A percentile compares a stretch with the other conserved stretches of the same genome.
These are phyloP conservation scores for Parsonsia alboflavescens DNA, from an alignment of 257 asterid genomes.

Conservation along the genomic window DNA sequence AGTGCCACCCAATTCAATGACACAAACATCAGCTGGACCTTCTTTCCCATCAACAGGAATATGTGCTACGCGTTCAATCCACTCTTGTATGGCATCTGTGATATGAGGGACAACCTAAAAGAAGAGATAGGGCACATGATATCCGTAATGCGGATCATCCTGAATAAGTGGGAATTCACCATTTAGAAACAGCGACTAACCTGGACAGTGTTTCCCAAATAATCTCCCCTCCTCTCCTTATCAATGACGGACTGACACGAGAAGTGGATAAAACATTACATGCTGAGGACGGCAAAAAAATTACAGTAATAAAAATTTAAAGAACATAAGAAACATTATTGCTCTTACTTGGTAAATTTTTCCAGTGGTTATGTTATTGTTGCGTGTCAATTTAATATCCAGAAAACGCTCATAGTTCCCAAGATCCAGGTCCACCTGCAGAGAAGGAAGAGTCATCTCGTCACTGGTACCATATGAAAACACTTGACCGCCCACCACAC, in stretches of 20 bases:
- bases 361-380: conserved; percentile 87
- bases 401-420: conserved; percentile 94
- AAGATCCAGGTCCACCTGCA: conserved; percentile 97
- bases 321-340: neutral
- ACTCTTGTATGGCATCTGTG: conserved; percentile 47
- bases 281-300: conserved; percentile 5
- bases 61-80: conserved; percentile 45
- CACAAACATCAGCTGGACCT: conserved; percentile 53
- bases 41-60: conserved; percentile 47
- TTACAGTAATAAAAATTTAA: neutral
- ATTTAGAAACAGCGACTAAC: conserved; percentile 22
- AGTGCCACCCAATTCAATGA: conserved; percentile 52
- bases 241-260: conserved; percentile 32
- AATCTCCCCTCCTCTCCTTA: conserved; percentile 50
- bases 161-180: neutral
- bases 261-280: conserved; percentile 9
- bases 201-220: conserved; percentile 48
- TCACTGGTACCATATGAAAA: conserved; percentile 3
- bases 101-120: conserved; percentile 47
- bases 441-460: conserved; percentile 12
- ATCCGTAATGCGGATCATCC: neutral
- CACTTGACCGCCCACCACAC: conserved; percentile 2
- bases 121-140: conserved; percentile 6
- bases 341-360: conserved; percentile 72
- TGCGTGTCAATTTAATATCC: conserved; percentile 73